Conservation (phyloP, 1,139 yeast genomes). For the Candida sojae region DNA sequence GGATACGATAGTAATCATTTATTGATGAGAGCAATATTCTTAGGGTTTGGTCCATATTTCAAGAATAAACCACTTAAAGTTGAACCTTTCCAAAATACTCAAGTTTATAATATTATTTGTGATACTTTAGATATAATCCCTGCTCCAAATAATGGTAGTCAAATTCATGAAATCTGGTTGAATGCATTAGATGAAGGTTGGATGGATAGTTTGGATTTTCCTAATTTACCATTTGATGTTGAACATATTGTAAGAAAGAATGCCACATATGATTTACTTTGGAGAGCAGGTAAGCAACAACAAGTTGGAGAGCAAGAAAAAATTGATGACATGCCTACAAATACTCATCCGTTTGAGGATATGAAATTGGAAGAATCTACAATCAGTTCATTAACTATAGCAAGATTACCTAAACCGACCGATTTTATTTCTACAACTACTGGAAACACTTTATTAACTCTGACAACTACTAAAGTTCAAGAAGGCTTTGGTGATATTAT, state of each 20-base stretch:
- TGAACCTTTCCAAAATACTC: conserved; percentile 69
- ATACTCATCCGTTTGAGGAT: conserved; percentile 28
- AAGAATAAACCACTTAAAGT: conserved; percentile 32
- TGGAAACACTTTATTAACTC: conserved; percentile 4
- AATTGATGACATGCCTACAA: conserved; percentile 15
- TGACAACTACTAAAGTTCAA: conserved; percentile 8
- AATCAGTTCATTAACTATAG: conserved; percentile 20
- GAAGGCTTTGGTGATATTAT: conserved; percentile 22
- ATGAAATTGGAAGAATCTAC: conserved; percentile 28
- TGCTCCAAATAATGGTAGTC: conserved; percentile 61
- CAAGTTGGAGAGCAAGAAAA: background rate
- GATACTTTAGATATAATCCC: conserved; percentile 62
- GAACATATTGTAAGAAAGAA: conserved; percentile 43
- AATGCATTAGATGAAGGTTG: conserved; percentile 50
- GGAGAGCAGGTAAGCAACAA: conserved; percentile 23
- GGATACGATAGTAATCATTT: conserved; percentile 80
- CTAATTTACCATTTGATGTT: conserved; percentile 54
- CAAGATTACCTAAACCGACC: conserved; percentile 36
- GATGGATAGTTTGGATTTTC: conserved; percentile 57
- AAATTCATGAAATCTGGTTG: conserved; percentile 20
- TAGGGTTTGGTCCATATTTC: conserved; percentile 83
- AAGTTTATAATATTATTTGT: conserved; percentile 75
- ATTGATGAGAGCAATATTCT: conserved; percentile 79
- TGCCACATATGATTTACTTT: conserved; percentile 56
- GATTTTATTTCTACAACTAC: conserved; percentile 21